Percentiles rank a stretch among this genome's conserved stretches.
phyloP scores from a whole-genome alignment of 768 basidiomycete species.

The Xerocomellus amylosporus region DNA sequence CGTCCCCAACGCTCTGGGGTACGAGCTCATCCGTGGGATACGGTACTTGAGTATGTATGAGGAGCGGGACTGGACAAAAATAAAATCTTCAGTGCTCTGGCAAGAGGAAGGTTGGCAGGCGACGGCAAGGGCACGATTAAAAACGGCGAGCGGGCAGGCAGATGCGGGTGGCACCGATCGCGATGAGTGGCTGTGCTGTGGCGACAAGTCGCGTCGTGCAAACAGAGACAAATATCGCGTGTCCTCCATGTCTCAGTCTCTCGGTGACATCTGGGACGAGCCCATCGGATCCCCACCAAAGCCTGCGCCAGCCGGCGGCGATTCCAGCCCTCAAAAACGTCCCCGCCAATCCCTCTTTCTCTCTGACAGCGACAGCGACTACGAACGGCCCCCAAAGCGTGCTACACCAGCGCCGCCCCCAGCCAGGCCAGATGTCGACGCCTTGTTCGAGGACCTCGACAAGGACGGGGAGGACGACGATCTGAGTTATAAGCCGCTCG shows the following conservation, averaged over 20 bases:
- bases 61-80: too few species aligned
- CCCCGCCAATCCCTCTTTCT: slow-evolving; percentile 53
- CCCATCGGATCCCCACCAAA: slow-evolving; percentile 35
- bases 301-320: slow-evolving; percentile 17
- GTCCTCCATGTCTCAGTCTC: too few species aligned
- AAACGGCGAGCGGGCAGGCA: too few species aligned
- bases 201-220: slow-evolving; percentile 9
- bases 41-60: too few species aligned
- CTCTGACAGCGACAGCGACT: slow-evolving; percentile 45
- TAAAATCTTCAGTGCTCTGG: too few species aligned
- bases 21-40: too few species aligned
- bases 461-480: slow-evolving; percentile 47
- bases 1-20: too few species aligned
- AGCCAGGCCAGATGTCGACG: slow-evolving; percentile 34
- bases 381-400: slow-evolving; percentile 33
- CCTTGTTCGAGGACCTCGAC: slow-evolving; percentile 48
- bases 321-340: slow-evolving; percentile 26
- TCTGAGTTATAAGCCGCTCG: slow-evolving; percentile 44
- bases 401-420: slow-evolving; percentile 16
- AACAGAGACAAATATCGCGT: slow-evolving; percentile 32
- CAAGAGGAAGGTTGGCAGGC: too few species aligned
- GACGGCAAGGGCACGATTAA: too few species aligned
- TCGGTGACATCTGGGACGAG: slow-evolving; percentile 63
- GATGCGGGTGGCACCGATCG: too few species aligned
- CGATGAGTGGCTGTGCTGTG: too few species aligned